These are phyloP conservation scores for Ammopiptanthus mongolicus DNA, from an alignment of 306 rosid species.

Conservation along the genomic window DNA sequence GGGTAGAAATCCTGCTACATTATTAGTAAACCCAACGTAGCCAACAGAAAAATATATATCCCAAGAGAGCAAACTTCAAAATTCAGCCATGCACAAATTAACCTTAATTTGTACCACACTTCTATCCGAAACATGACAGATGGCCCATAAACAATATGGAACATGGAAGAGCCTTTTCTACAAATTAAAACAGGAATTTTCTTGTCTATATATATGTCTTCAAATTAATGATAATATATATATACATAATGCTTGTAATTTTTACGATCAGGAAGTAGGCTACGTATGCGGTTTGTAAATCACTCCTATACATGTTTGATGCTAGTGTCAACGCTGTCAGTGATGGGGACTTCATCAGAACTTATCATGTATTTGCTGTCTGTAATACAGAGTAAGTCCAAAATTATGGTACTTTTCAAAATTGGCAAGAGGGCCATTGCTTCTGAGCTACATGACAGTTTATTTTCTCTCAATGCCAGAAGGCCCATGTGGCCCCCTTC, in stretches of 20 bases:
- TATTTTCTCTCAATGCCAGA: slow-evolving; percentile 17
- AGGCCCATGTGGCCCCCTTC: slow-evolving; percentile 16
- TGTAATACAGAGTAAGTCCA: slow-evolving; percentile 37
- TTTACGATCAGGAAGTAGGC: slow-evolving; percentile 54
- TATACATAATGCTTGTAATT: slow-evolving; percentile 4
- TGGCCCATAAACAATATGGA: slow-evolving; percentile 18
- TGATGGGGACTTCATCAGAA: slow-evolving; percentile 40
- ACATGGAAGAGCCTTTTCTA: neutral
- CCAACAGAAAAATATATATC: slow-evolving; percentile 31
- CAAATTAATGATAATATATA: neutral
- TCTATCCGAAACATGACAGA: neutral
- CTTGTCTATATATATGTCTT: neutral
- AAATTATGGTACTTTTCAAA: slow-evolving; percentile 42
- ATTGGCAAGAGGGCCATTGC: slow-evolving; percentile 39
- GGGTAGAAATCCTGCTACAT: neutral
- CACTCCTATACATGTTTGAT: slow-evolving; percentile 47
- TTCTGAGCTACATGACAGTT: slow-evolving; percentile 27
- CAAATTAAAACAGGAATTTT: neutral
- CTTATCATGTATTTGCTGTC: slow-evolving; percentile 25
- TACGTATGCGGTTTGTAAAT: slow-evolving; percentile 53
- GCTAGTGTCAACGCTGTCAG: slow-evolving; percentile 28
- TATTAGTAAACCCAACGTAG: neutral
- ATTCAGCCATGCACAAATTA: neutral
- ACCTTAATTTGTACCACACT: slow-evolving; percentile 10
- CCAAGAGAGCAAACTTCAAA: neutral